These are phyloP conservation scores for Xylaria venustula DNA, from an alignment of 495 filamentous ascomycete species.

Conservation along the genomic window DNA sequence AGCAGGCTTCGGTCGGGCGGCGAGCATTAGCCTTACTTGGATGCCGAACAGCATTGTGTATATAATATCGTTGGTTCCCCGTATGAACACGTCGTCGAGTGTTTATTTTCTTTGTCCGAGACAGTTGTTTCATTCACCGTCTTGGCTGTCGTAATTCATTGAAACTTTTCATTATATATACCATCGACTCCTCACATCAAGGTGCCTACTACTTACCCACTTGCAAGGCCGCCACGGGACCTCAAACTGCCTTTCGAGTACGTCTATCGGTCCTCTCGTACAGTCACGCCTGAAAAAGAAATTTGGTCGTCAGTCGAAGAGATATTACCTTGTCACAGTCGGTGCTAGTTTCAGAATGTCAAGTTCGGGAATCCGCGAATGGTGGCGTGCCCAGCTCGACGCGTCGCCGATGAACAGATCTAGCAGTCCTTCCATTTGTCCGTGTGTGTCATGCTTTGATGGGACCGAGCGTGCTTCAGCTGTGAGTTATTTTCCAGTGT, in stretches of 20 bases:
- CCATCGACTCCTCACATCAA: not conserved
- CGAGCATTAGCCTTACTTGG: not conserved
- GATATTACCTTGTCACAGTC: not conserved
- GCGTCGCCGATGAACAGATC: conserved; percentile 8
- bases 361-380: conserved; percentile 21
- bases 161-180: not conserved
- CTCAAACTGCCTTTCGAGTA: too few relatives aligned
- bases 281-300: too few relatives aligned
- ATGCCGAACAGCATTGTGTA: not conserved
- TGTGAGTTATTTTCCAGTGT: conserved; percentile 1
- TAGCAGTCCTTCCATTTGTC: conserved; percentile 23
- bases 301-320: too few relatives aligned
- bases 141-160: not conserved
- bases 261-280: too few relatives aligned
- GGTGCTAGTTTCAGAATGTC: conserved; percentile 6
- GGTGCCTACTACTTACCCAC: not conserved
- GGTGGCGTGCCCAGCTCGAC: conserved; percentile 24
- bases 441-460: conserved; percentile 30
- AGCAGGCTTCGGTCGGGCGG: conserved; percentile 1
- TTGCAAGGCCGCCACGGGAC: not conserved
- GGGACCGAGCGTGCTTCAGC: conserved; percentile 15
- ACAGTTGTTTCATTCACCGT: not conserved
- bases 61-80: conserved; percentile 4
- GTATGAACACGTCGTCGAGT: not conserved
- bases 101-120: not conserved